Conservation (phyloP, 768 basidiomycete genomes). For the Gymnopilus junonius region DNA sequence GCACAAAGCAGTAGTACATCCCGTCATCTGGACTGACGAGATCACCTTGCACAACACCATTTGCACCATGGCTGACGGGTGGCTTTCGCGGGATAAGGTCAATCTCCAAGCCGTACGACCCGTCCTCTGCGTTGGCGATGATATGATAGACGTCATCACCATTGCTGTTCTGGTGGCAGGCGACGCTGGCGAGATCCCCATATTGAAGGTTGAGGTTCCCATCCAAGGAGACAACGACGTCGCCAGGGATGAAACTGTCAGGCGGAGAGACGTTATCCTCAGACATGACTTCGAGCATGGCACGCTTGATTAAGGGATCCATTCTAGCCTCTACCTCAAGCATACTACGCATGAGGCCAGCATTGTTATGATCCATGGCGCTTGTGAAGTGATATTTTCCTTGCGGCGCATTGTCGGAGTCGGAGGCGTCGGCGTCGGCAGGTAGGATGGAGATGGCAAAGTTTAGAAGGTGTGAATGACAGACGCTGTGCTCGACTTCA, state of each 20-base stretch:
- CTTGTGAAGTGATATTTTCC: neutral
- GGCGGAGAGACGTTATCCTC: neutral
- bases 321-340: neutral
- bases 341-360: neutral
- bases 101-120: neutral
- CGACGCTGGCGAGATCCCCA: neutral
- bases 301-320: neutral
- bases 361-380: neutral
- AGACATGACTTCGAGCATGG: neutral
- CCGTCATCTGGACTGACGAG: neutral
- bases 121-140: neutral
- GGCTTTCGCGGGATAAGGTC: slow-evolving; percentile 2
- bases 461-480: neutral
- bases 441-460: neutral
- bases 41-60: slow-evolving; percentile 3
- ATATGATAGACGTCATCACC: slow-evolving; percentile 1
- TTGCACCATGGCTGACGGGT: neutral
- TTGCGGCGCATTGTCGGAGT: neutral
- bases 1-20: slow-evolving; percentile 6
- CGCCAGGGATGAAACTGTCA: neutral
- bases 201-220: neutral
- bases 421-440: neutral
- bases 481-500: neutral
- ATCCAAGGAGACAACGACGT: neutral
- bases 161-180: neutral